Evolutionary conservation across 2,329 filamentous ascomycete species (phyloP).

Genomic region (Leptosphaerulina australis): DNA sequence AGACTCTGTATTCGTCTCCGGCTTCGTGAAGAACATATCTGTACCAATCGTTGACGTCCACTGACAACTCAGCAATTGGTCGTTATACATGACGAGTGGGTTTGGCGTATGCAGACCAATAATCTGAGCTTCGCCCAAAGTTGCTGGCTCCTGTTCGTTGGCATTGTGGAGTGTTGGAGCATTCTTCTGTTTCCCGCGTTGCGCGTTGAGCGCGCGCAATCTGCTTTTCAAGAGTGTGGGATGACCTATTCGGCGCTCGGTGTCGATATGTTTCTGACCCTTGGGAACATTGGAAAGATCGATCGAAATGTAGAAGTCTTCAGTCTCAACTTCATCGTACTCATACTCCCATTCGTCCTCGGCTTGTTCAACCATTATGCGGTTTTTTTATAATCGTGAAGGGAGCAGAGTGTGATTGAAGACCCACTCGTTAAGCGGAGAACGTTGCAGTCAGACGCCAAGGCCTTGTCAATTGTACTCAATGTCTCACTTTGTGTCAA

Average conservation of each 20-base stretch:
- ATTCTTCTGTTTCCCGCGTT: slow-evolving; percentile 24
- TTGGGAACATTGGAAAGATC: slow-evolving; percentile 58
- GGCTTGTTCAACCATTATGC: neutral
- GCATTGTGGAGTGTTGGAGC: slow-evolving; percentile 13
- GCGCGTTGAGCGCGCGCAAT: slow-evolving; percentile 36
- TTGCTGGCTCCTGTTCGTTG: slow-evolving; percentile 20
- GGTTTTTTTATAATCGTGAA: neutral
- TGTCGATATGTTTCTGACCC: slow-evolving; percentile 25
- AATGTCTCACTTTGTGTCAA: neutral
- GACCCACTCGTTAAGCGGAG: neutral
- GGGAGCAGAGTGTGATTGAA: neutral
- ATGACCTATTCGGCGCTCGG: slow-evolving; percentile 29
- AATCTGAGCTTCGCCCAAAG: slow-evolving; percentile 68
- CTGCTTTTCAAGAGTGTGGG: slow-evolving; percentile 38
- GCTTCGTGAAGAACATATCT: slow-evolving; percentile 70
- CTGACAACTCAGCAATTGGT: slow-evolving; percentile 75
- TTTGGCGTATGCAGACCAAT: slow-evolving; percentile 78
- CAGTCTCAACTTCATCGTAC: slow-evolving; percentile 60
- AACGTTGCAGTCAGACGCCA: neutral
- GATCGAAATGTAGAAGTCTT: slow-evolving; percentile 66
- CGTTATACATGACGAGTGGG: slow-evolving; percentile 80
- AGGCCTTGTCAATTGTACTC: neutral
- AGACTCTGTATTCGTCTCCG: slow-evolving; percentile 32
- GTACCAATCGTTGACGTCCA: slow-evolving; percentile 88
- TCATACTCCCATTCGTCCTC: slow-evolving; percentile 67